Evolutionary conservation across 2,329 filamentous ascomycete genomes (phyloP).

Genomic region (Penicillium sp.): DNA sequence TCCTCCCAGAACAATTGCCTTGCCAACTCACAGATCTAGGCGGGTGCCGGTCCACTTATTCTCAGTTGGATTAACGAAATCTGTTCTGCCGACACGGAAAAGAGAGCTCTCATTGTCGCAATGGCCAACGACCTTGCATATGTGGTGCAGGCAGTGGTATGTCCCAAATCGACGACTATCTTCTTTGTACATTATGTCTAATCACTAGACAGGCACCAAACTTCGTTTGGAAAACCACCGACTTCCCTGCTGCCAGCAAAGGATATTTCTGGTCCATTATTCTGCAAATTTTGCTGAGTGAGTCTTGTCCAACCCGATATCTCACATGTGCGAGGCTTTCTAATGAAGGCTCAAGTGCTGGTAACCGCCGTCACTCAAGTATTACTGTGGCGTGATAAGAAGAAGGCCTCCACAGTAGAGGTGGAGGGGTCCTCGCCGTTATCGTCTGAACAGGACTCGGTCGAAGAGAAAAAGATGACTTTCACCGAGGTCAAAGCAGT

Average conservation of each 20-base stretch:
- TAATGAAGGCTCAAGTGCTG: neutral
- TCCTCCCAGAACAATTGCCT: too few relatives aligned
- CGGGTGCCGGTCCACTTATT: conserved; percentile 40
- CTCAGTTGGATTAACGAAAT: conserved; percentile 40
- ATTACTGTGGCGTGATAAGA: neutral
- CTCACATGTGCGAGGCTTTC: neutral
- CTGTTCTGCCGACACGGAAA: conserved; percentile 32
- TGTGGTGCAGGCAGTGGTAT: conserved; percentile 34
- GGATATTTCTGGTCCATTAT: conserved; percentile 41
- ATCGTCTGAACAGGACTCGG: too few relatives aligned
- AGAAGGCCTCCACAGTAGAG: too few relatives aligned
- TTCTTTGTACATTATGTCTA: neutral
- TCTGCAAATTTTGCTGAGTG: conserved; percentile 36
- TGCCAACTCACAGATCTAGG: conserved; percentile 9
- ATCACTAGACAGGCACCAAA: conserved; percentile 30
- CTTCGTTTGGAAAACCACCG: conserved; percentile 45
- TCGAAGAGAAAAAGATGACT: too few relatives aligned
- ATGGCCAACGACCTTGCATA: conserved; percentile 35
- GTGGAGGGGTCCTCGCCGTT: too few relatives aligned
- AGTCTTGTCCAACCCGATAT: conserved; percentile 10
- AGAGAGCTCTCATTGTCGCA: conserved; percentile 33
- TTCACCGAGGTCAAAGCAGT: too few relatives aligned
- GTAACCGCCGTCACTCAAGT: neutral
- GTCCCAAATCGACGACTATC: neutral
- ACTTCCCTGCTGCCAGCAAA: conserved; percentile 37